Evolutionary conservation across 257 asterid species (phyloP), one percentile per base, ranked within the genome.

Genomic region (Gentiana macrophylla): DNA sequence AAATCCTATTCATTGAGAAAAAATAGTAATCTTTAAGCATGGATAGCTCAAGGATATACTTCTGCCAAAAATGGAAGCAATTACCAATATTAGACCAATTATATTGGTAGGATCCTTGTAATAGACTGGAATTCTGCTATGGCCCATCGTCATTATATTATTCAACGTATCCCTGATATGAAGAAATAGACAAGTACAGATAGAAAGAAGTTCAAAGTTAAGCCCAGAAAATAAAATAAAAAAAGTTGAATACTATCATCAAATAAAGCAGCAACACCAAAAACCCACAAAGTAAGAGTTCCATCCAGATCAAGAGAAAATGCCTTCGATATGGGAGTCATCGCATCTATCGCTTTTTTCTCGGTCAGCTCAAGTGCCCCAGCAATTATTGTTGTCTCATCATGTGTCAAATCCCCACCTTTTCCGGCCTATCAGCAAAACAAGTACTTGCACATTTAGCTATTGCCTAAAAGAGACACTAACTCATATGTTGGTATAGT

Each of bases 321-420:
- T 72, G 98, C 98, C 82, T 92, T 92, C 11, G 86, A 62, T 73
- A 92, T 85, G 6, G 94, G 94, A 52, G 98, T 88, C 98, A 88
- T 92, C 48, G 98, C 97, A 72, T 92, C 95, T 75, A 86, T 81
- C 56, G 98, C 97, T 36, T 93, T 85, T 76, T 92, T 92, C 64
- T 79, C 93, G 0, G 97, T 92, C 79, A 92, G 9, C 62, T 92
- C 94, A 43, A 92, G 77, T 57, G 98, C 98, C 38, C 98, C 98
- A 13, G 93, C 97, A 56, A 92, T 92, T 59, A 92, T 92, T 32
- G 98, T 92, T 33, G 98, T 92, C 80, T 92, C 98, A 32, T 92
- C 98, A 55, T 88, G 98, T 4, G 98, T 92, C 78, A 92, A 76
- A 72, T 92, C 98, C 59, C 98, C 98, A 61, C 98, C 98, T 73